Evolutionary conservation across 371 early-diverging fungal genomes (phyloP), one percentile per base, ranked within the genome.

Genomic region (Haplosporangium sp.): DNA sequence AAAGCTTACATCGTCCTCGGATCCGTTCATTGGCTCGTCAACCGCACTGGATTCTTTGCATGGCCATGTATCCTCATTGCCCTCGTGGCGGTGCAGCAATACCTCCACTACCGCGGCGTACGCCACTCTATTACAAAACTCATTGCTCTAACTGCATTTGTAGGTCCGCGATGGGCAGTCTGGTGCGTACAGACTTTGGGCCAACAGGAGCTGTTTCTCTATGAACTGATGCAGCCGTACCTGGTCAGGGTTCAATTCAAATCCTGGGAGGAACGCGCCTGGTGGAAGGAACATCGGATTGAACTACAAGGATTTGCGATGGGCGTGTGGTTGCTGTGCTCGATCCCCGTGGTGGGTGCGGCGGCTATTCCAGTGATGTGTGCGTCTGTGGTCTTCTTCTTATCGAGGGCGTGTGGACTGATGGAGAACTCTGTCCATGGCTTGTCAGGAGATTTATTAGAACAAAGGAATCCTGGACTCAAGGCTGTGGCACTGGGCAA

Each of bases 151-250:
- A 29, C 53, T 38, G 50, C 42, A 9, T 50, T 75, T 2, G 43
- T 70, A n/a, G 79, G 79, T 0, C 79, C 79, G 8, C 57, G 63
- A 14, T 68, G 68, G 73, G 18, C 73, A 0, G 59, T 72, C 40
- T 71, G 79, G 68, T 16, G 71, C 12, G 55, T 72, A 18, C 68
- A 72, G 58, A 43, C 54, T 20, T 48, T 41, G 13, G 38, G 68
- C 16, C 64, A 72, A 21, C 79, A 79, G 40, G 69, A 79, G 21
- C 36, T 79, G 8, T 72, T 79, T 58, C 53, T 72, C 55, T 45
- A 68, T 23, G 79, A 72, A 14, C 62, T 79, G 10, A 38, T 79
- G 29, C 79, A 79, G 23, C 79, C 79, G 2, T 79, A 79, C 51
- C 37, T 79, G 14, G 62, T 50, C 36, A 51, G 79, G 10, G 68